These are phyloP conservation scores for Dioszegia crocea DNA, from an alignment of 768 basidiomycete genomes.

Conservation along the genomic window DNA sequence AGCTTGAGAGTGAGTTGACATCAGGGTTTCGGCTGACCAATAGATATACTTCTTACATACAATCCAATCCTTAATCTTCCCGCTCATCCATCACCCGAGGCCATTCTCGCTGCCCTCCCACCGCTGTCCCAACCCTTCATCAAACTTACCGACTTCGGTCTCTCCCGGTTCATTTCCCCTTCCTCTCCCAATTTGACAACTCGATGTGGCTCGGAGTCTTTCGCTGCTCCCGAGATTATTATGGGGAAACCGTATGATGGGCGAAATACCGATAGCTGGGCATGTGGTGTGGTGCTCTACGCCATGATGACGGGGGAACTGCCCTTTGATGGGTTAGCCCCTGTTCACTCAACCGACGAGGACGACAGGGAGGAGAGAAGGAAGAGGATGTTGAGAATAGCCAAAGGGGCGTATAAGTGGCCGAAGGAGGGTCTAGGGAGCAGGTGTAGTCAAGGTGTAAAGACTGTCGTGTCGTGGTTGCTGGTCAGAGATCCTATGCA, in stretches of 20 bases:
- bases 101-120: constrained; percentile 37
- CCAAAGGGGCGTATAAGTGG: constrained; percentile 74
- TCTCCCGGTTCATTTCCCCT: constrained; percentile 76
- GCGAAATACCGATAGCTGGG: constrained; percentile 81
- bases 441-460: constrained; percentile 38
- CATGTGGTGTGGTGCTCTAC: constrained; percentile 80
- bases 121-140: constrained; percentile 56
- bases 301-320: constrained; percentile 66
- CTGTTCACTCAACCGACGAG: neutral
- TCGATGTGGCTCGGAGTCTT: constrained; percentile 81
- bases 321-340: constrained; percentile 59
- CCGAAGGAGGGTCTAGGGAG: constrained; percentile 48
- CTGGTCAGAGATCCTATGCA: constrained; percentile 64
- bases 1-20: constrained; percentile 58
- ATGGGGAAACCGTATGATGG: constrained; percentile 68
- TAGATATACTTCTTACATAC: neutral
- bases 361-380: constrained; percentile 34
- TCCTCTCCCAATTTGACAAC: constrained; percentile 63
- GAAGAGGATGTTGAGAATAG: constrained; percentile 66
- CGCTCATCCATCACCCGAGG: neutral
- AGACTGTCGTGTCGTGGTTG: constrained; percentile 59
- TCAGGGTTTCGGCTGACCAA: neutral
- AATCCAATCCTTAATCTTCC: neutral
- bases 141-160: constrained; percentile 83
- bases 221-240: constrained; percentile 61